Evolutionary conservation across 164 flowering plant genomes (phyloP), one percentile per base, ranked within the genome.

Genomic region (Amborella trichopoda): DNA sequence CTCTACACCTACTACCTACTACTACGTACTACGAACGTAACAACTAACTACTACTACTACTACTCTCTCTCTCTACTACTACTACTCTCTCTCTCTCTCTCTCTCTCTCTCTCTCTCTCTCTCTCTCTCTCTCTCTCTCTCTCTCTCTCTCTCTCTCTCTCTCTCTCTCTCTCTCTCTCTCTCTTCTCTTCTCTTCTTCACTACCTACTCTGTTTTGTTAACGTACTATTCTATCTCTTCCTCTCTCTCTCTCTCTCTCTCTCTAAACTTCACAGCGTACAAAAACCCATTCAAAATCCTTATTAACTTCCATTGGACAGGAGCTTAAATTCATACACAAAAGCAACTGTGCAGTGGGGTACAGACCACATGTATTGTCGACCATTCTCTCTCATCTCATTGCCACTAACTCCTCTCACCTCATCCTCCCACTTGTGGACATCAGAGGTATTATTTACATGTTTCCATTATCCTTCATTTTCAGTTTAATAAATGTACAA

Each of bases 331-430:
- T 91, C 70, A 78, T 91, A 27, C 96, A 88, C 75, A 88, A 77
- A 72, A 80, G 99, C 63, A 67, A 83, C 69, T 48, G 88, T 55
- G 73, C 91, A 0, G 73, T 83, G 1, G 96, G 99, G 1, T 91
- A 91, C 73, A 77, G 95, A 41, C 81, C 83, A 12, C 74, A 69
- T 49, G 99, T 84, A 11, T 78, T 91, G 60, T 88, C 99, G 37
- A 84, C 94, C 38, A 88, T 94, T 52, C 91, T 93, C 46, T 79
- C 89, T 46, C 99, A 93, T 62, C 95, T 93, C 36, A 72, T 84
- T 38, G 94, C 99, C 50, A 93, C 99, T 13, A 70, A 77, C 37
- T 88, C 58, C 26, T 45, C 80, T 16, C 96, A 84, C 30, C 64
- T 93, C 30, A 67, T 88, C 57, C 6, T 88, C 24, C 95, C 99